Base-by-base conservation (phyloP, 176 grass and related monocot genomes). In the Bolboschoenus planiculmis region DNA sequence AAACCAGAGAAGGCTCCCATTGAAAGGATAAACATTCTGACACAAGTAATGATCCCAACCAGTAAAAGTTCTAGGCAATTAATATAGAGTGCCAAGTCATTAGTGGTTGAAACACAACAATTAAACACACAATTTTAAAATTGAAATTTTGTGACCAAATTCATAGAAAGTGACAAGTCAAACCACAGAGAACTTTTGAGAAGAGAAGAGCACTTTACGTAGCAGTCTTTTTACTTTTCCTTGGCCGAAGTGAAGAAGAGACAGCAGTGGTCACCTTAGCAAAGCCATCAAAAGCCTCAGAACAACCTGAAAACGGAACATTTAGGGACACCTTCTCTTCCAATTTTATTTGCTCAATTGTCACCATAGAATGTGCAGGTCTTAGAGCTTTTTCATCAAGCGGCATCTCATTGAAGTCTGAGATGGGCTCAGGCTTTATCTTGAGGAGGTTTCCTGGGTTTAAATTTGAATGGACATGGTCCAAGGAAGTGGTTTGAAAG, bases 181-280 rank as follows among this genome's bases (percentile, higher is more conserved):
- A 71, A 70, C 30, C 65, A 85, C 51, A 46, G 47, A 31, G 81
- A 89, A 84, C 74, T 39, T 80, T 53, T 23, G 31, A 48, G 44
- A 50, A 18, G 83, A 78, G 24, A 18, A 14, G 83, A 76, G 66
- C 51, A 89, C 13, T 86, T 78, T 89, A 94, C 95, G 92, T 97
- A 54, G 90, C 90, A 56, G 95, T 97, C 83, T 93, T 94, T 65
- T 83, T 92, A 10, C 80, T 88, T 81, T 81, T 91, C 81, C 78
- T 92, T 84, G 72, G 87, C 81, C 75, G 67, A 55, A 31, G 7
- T 78, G 64, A 63, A 54, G 79, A 18, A 71, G 30, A 80, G 51
- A 11, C 13, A 46, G 73, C 35, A 83, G 33, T 11, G 61, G 21
- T 73, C 18, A 0, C 3, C 48, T 82, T 87, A 64, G 16, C 10